Evolutionary conservation across 2,329 filamentous ascomycete genomes (phyloP).

Genomic region (Colletotrichum incanum): DNA sequence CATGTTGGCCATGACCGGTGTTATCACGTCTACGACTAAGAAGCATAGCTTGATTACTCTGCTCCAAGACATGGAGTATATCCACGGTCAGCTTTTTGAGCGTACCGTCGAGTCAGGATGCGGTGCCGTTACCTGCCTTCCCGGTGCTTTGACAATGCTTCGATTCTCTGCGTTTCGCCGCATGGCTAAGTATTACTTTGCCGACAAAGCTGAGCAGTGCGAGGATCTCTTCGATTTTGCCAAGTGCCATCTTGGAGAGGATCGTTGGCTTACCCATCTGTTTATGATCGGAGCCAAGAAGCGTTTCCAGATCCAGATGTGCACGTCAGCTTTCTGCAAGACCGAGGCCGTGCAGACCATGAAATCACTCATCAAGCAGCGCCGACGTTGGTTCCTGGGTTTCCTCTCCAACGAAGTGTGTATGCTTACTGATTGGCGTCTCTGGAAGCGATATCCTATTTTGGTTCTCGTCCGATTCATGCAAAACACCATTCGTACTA

Average conservation of each 20-base stretch:
- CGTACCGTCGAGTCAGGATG: conserved; percentile 95
- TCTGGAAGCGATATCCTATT: conserved; percentile 93
- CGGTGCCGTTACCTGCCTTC: conserved; percentile 93
- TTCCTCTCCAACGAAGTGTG: conserved; percentile 99
- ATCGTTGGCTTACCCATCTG: conserved; percentile 96
- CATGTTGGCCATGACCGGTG: conserved; percentile 97
- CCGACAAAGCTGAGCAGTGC: conserved; percentile 95
- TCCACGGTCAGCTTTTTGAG: conserved; percentile 97
- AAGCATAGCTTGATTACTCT: conserved; percentile 92
- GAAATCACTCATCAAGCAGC: conserved; percentile 89
- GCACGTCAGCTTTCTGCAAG: conserved; percentile 97
- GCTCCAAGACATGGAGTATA: conserved; percentile 97
- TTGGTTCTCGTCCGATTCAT: conserved; percentile 90
- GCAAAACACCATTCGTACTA: conserved; percentile 97
- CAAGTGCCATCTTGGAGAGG: conserved; percentile 95
- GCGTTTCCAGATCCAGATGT: conserved; percentile 97
- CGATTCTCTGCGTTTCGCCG: conserved; percentile 96
- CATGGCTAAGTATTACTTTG: conserved; percentile 99
- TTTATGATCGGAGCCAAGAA: conserved; percentile 99
- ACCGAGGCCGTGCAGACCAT: conserved; percentile 96
- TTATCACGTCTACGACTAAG: conserved; percentile 94
- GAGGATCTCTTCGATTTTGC: conserved; percentile 97
- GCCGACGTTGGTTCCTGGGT: conserved; percentile 95
- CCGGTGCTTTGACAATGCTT: conserved; percentile 94
- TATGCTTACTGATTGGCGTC: conserved; percentile 94